Conservation (phyloP, 1,139 yeast genomes). For the Yamadazyma taylorii region DNA sequence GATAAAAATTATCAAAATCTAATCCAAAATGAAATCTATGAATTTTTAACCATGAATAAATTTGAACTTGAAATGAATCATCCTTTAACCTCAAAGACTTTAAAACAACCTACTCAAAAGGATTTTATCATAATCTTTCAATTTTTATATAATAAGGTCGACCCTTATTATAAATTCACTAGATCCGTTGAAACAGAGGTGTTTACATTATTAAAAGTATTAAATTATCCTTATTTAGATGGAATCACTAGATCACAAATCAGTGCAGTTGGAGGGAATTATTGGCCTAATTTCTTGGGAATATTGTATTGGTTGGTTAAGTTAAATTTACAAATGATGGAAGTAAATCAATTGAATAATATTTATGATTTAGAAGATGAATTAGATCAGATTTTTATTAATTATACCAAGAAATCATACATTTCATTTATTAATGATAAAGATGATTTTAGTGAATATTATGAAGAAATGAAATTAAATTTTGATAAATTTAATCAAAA, state of each 20-base stretch:
- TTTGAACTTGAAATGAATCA: conserved; percentile 77
- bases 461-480: conserved; percentile 55
- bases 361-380: conserved; percentile 38
- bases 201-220: conserved; percentile 58
- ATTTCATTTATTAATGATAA: conserved; percentile 62
- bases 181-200: conserved; percentile 77
- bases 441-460: conserved; percentile 58
- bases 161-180: conserved; percentile 74
- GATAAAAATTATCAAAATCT: conserved; percentile 67
- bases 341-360: conserved; percentile 24
- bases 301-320: conserved; percentile 79
- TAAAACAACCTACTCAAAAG: conserved; percentile 82
- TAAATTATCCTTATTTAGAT: conserved; percentile 81
- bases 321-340: conserved; percentile 50
- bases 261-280: conserved; percentile 89
- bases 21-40: conserved; percentile 66
- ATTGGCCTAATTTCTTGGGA: conserved; percentile 84
- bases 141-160: conserved; percentile 73
- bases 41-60: conserved; percentile 59
- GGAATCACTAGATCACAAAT: conserved; percentile 80
- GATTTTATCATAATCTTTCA: conserved; percentile 79
- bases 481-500: conserved; percentile 42
- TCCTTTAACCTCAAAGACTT: conserved; percentile 62
- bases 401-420: conserved; percentile 68
- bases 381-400: conserved; percentile 61